These are phyloP conservation scores for Phytophthora hybrid DNA, from an alignment of 352 stramenopile species.

Conservation along the genomic window DNA sequence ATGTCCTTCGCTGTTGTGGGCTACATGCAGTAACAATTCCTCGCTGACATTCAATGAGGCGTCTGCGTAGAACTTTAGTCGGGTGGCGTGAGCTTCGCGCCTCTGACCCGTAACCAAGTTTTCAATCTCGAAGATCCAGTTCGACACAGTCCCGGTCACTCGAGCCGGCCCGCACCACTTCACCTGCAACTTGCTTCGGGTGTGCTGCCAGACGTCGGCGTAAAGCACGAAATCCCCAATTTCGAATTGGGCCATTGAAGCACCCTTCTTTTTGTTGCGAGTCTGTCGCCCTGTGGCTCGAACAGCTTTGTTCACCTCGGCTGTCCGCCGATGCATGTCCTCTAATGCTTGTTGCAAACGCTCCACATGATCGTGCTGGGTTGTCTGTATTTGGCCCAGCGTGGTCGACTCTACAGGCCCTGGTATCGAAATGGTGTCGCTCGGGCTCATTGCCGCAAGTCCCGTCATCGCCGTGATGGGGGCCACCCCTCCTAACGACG, in stretches of 20 bases:
- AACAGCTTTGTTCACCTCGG: neutral
- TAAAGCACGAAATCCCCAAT: neutral
- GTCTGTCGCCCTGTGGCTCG: neutral
- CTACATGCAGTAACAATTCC: no score
- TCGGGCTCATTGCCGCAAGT: neutral
- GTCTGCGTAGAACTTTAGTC: no score
- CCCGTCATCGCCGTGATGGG: conserved; percentile 5
- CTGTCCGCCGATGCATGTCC: neutral
- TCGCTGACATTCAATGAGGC: no score
- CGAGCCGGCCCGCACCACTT: neutral
- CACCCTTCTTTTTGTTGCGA: neutral
- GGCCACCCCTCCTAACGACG: neutral
- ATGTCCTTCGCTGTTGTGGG: conserved; percentile 35
- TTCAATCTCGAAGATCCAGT: neutral
- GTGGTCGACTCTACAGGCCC: neutral
- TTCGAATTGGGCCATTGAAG: neutral
- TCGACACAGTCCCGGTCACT: neutral
- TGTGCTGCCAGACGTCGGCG: neutral
- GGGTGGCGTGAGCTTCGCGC: no score
- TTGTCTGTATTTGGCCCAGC: neutral
- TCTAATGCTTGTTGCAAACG: neutral
- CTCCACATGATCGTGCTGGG: neutral
- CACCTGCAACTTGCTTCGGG: no score
- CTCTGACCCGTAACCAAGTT: conserved; percentile 8
- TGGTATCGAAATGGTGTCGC: neutral